A percentile compares a stretch with the other conserved stretches of the same genome.
These are phyloP conservation scores for Leucogyrophana mollusca DNA, from an alignment of 768 basidiomycete species.

Conservation along the genomic window DNA sequence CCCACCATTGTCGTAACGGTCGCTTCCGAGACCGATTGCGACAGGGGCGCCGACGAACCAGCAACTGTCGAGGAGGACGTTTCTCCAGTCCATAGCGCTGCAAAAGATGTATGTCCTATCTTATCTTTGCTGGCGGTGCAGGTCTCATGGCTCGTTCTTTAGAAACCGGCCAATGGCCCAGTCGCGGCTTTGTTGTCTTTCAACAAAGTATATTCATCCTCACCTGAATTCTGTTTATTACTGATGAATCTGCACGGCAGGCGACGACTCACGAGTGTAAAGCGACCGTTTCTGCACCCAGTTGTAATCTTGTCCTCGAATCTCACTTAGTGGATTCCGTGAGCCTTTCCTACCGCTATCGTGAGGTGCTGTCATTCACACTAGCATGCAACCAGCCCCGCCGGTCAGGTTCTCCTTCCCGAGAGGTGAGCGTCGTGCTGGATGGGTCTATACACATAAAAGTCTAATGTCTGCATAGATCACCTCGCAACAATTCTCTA, in stretches of 20 bases:
- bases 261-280: constrained; percentile 4
- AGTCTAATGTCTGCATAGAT: no score
- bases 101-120: neutral
- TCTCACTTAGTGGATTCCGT: neutral
- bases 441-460: no score
- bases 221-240: neutral
- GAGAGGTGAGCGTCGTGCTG: no score
- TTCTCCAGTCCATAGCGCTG: neutral
- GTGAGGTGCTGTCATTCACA: no score
- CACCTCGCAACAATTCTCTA: no score
- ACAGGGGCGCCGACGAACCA: neutral
- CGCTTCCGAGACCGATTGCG: neutral
- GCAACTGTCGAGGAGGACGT: neutral
- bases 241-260: neutral
- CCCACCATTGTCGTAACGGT: no score
- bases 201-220: neutral
- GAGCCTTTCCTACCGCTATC: neutral
- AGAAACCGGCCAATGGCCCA: neutral
- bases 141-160: no score
- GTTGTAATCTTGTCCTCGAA: neutral
- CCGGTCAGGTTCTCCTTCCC: no score
- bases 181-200: neutral
- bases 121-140: no score
- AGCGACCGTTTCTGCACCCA: constrained; percentile 1
- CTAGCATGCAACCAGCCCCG: no score